Conservation (phyloP, 140 eudicot species). For the Erigeron philadelphicus region DNA sequence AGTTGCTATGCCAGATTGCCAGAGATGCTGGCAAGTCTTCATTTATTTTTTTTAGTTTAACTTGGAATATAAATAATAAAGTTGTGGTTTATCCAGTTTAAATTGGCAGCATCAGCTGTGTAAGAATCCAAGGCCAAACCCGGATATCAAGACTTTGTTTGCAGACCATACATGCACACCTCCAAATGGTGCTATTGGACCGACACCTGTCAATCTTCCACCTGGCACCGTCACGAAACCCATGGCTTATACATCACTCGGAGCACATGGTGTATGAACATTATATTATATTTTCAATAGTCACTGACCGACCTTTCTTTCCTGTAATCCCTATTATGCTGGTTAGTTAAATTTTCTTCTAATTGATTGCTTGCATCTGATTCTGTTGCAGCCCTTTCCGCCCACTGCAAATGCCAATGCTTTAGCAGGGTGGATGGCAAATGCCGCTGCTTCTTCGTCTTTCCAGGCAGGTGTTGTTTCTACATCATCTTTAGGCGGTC, state of each 20-base stretch:
- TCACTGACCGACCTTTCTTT: not conserved
- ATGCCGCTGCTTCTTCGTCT: slow-evolving; percentile 74
- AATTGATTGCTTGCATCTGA: not conserved
- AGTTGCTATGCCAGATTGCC: not conserved
- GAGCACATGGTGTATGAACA: slow-evolving; percentile 64
- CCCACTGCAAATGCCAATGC: slow-evolving; percentile 73
- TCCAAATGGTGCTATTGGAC: slow-evolving; percentile 90
- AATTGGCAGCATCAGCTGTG: slow-evolving; percentile 99
- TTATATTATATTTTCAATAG: not conserved
- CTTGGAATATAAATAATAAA: too few relatives aligned
- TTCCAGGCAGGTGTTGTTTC: slow-evolving; percentile 82
- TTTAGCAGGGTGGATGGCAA: slow-evolving; percentile 87
- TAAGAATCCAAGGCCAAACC: slow-evolving; percentile 93
- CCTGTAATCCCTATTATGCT: not conserved
- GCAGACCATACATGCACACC: slow-evolving; percentile 95
- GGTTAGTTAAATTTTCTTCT: not conserved
- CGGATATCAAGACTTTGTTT: slow-evolving; percentile 87
- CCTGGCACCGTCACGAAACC: slow-evolving; percentile 66
- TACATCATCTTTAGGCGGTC: slow-evolving; percentile 63
- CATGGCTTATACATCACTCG: slow-evolving; percentile 52
- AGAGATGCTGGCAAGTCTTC: too few relatives aligned
- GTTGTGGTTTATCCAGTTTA: slow-evolving; percentile 47
- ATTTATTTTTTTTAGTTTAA: too few relatives aligned
- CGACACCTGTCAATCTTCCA: slow-evolving; percentile 83
- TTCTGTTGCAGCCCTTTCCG: slow-evolving; percentile 66